Evolutionary conservation across 768 basidiomycete genomes (phyloP).

Genomic region (Xerocomellus intermedius): DNA sequence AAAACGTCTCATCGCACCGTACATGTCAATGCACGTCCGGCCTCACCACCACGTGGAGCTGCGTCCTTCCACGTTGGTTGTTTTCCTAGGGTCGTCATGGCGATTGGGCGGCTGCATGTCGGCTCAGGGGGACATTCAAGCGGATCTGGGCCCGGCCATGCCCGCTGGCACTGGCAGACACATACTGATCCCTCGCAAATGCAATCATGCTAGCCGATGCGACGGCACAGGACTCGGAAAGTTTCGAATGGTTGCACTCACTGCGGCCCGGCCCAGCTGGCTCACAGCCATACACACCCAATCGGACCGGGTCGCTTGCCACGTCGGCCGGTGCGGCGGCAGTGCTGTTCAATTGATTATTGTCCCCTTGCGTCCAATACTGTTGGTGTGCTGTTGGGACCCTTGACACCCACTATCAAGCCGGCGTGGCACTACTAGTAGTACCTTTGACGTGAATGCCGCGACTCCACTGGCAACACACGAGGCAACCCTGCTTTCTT

Average conservation of each 20-base stretch:
- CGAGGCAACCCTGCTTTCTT: slow-evolving; percentile 22
- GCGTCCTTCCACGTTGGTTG: neutral
- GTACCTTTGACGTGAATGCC: slow-evolving; percentile 4
- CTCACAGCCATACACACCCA: neutral
- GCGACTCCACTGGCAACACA: slow-evolving; percentile 3
- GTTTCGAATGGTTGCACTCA: neutral
- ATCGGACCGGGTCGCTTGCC: too few species aligned
- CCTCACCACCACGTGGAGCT: neutral
- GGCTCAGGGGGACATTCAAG: neutral
- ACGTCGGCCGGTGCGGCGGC: neutral
- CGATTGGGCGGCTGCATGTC: neutral
- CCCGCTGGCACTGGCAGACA: neutral
- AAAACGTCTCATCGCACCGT: neutral
- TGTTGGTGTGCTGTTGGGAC: neutral
- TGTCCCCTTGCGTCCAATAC: too few species aligned
- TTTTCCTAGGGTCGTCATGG: slow-evolving; percentile 7
- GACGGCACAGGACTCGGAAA: too few species aligned
- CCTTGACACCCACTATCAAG: neutral
- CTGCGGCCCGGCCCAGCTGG: neutral
- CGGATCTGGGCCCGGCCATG: neutral
- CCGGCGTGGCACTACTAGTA: neutral
- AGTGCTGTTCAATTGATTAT: neutral
- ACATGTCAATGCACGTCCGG: neutral
- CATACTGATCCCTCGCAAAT: neutral
- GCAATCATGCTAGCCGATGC: neutral